Percentiles rank a stretch among this genome's conserved stretches.
Evolutionary conservation across 2,329 filamentous ascomycete species (phyloP).

Genomic region (Biscogniauxia mediterranea): DNA sequence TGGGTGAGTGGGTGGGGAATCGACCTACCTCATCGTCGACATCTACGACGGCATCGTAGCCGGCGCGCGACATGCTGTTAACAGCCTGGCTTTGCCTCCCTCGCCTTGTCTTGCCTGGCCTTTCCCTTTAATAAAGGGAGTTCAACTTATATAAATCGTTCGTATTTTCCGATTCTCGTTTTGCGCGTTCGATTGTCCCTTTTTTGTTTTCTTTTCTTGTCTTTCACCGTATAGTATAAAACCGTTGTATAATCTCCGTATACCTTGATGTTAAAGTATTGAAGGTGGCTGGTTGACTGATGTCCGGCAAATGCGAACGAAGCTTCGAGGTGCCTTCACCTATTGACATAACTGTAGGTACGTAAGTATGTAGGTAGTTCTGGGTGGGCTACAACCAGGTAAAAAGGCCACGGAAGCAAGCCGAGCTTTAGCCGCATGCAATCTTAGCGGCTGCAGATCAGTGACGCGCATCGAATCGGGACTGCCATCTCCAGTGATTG

Average conservation of each 20-base stretch:
- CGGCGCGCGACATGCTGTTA: constrained; percentile 69
- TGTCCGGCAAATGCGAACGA: no score
- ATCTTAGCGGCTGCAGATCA: neutral
- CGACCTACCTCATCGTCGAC: constrained; percentile 83
- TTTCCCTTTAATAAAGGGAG: constrained; percentile 9
- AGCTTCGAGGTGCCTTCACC: no score
- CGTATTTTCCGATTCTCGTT: no score
- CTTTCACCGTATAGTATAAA: no score
- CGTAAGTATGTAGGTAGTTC: no score
- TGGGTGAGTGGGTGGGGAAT: neutral
- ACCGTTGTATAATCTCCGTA: no score
- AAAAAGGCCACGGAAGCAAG: constrained; percentile 31
- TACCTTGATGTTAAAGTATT: no score
- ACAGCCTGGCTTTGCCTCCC: neutral
- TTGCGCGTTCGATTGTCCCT: no score
- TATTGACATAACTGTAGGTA: no score
- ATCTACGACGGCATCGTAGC: constrained; percentile 97
- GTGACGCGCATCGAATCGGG: constrained; percentile 32
- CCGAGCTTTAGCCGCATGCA: constrained; percentile 27
- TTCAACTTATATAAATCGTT: constrained; percentile 1
- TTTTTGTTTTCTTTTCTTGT: no score
- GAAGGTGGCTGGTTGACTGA: no score
- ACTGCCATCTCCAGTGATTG: constrained; percentile 19
- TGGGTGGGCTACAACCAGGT: constrained; percentile 4
- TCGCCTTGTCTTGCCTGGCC: constrained; percentile 1